Conservation (phyloP, 208 protist genomes). For the Leishmania lainsoni region DNA sequence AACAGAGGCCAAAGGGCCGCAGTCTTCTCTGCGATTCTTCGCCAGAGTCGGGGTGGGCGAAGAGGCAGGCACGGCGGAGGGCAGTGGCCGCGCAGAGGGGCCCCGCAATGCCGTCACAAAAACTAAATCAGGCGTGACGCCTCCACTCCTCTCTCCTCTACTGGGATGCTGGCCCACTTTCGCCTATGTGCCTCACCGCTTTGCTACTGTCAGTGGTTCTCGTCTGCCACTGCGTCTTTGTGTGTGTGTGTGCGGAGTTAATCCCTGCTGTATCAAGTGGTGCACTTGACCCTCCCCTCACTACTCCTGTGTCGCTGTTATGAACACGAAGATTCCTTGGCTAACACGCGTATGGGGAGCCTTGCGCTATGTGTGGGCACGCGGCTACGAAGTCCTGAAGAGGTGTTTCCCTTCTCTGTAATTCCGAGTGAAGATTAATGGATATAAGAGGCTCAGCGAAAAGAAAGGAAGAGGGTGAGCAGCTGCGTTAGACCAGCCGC, state of each 20-base stretch:
- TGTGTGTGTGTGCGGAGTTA: background rate
- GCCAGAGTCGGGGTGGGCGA: background rate
- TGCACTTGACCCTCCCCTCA: background rate
- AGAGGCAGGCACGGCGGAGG: background rate
- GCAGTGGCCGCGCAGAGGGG: background rate
- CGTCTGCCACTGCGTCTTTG: background rate
- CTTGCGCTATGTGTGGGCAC: background rate
- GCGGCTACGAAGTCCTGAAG: background rate
- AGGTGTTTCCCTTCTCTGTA: background rate
- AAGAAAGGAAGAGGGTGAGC: background rate
- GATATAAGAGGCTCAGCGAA: background rate
- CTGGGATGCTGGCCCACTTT: background rate
- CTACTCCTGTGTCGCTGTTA: background rate
- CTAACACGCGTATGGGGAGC: background rate
- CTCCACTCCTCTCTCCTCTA: background rate
- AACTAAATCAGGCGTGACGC: background rate
- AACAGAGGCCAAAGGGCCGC: background rate
- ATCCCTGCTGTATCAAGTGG: background rate
- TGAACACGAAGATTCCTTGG: background rate
- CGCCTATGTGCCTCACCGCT: background rate
- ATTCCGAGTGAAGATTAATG: constrained; percentile 4
- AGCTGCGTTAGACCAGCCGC: background rate
- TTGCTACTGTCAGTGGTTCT: background rate
- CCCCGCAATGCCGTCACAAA: background rate
- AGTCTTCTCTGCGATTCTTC: background rate